A percentile compares a stretch with the other conserved stretches of the same genome.
phyloP scores from a whole-genome alignment of 1,284 basidiomycete species.

The Heliocybe sulcata region DNA sequence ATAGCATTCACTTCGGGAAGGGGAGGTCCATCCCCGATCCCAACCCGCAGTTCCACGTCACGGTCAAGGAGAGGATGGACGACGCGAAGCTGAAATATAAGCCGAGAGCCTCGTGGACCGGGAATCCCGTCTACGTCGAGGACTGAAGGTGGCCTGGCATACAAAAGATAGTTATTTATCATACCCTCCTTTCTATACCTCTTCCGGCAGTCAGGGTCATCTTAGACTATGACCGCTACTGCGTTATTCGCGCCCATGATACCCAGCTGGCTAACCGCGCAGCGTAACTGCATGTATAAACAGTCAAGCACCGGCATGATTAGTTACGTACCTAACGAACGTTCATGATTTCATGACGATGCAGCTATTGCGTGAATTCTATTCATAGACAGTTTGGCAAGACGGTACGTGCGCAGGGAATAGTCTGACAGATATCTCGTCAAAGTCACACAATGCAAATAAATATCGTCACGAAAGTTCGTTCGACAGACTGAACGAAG shows the following conservation, averaged over 20 bases:
- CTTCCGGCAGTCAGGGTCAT: neutral
- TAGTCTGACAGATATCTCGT: too few relatives aligned
- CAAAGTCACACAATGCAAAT: too few relatives aligned
- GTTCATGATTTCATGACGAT: neutral
- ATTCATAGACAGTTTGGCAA: too few relatives aligned
- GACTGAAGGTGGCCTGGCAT: slow-evolving; percentile 16
- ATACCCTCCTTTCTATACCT: neutral
- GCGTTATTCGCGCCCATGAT: neutral
- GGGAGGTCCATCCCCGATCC: slow-evolving; percentile 35
- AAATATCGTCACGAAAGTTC: too few relatives aligned
- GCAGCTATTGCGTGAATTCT: too few relatives aligned
- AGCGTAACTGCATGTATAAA: neutral
- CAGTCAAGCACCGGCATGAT: neutral
- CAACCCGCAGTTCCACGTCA: slow-evolving; percentile 42
- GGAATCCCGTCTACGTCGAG: slow-evolving; percentile 41
- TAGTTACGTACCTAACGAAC: neutral
- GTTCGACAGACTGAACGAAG: too few relatives aligned
- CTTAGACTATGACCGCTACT: neutral
- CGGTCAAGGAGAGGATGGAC: slow-evolving; percentile 44
- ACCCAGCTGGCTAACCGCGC: neutral
- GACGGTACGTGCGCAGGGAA: too few relatives aligned
- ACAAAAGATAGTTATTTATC: neutral
- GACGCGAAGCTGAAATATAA: slow-evolving; percentile 35
- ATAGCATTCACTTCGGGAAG: slow-evolving; percentile 34
- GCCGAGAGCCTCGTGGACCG: slow-evolving; percentile 39